Percentiles rank a stretch among this genome's conserved stretches.
These are phyloP conservation scores for Cladophialophora bantiana DNA, from an alignment of 2,329 filamentous ascomycete genomes.

Conservation along the genomic window DNA sequence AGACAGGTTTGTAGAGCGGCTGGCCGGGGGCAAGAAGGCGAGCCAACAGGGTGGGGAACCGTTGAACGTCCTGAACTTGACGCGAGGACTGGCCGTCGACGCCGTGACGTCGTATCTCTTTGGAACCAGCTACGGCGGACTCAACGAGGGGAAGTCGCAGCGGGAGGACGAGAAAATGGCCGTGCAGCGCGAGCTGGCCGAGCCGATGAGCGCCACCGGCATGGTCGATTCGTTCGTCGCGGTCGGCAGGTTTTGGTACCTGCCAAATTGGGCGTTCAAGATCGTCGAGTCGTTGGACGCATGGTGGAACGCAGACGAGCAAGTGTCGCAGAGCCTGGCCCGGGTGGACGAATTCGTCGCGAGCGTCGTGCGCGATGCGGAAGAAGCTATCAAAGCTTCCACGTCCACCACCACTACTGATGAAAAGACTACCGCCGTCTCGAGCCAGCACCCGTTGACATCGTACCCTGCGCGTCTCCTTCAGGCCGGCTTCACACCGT, in stretches of 20 bases:
- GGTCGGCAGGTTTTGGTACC: slow-evolving; percentile 62
- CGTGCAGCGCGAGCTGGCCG: slow-evolving; percentile 27
- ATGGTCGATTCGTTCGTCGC: slow-evolving; percentile 65
- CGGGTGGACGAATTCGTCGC: slow-evolving; percentile 39
- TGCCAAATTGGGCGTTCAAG: slow-evolving; percentile 50
- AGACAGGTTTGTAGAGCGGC: slow-evolving; percentile 51
- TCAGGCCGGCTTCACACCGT: slow-evolving; percentile 35
- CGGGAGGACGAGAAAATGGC: slow-evolving; percentile 25
- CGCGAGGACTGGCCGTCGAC: slow-evolving; percentile 61
- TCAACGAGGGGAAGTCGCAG: slow-evolving; percentile 45
- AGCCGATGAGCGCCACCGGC: slow-evolving; percentile 49
- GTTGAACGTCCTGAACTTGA: slow-evolving; percentile 59
- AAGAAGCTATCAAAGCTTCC: slow-evolving; percentile 22
- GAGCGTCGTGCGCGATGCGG: slow-evolving; percentile 33
- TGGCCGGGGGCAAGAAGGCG: slow-evolving; percentile 46
- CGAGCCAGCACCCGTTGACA: slow-evolving; percentile 25
- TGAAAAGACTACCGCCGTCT: slow-evolving; percentile 12
- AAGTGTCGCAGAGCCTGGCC: slow-evolving; percentile 34
- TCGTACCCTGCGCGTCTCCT: slow-evolving; percentile 40
- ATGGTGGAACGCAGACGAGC: slow-evolving; percentile 36
- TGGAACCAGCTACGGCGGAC: slow-evolving; percentile 58
- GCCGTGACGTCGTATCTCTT: slow-evolving; percentile 63
- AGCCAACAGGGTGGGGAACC: slow-evolving; percentile 38
- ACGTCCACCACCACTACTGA: slow-evolving; percentile 3
- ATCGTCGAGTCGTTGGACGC: slow-evolving; percentile 35